phyloP scores from a whole-genome alignment of 768 basidiomycete species.

The Hysterangium stoloniferum region DNA sequence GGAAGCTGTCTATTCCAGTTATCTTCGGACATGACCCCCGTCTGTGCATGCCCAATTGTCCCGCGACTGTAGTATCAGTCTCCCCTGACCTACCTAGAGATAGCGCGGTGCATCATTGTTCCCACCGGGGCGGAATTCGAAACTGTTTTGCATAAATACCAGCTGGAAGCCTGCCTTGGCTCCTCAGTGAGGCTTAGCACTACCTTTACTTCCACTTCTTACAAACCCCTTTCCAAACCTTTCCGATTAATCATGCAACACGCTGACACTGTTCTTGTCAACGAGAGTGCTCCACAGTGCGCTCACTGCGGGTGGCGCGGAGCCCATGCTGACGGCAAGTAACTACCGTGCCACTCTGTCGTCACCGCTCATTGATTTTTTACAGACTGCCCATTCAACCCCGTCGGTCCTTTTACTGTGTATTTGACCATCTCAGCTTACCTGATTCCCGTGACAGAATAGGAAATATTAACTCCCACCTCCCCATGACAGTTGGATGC shows the following conservation, averaged over 20 bases:
- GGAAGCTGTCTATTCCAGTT: background rate
- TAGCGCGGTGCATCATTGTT: background rate
- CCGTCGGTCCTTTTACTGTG: background rate
- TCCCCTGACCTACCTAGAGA: background rate
- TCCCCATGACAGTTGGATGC: background rate
- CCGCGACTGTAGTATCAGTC: background rate
- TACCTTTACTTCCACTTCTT: background rate
- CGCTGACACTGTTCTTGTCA: slow-evolving; percentile 17
- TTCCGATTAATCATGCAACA: background rate
- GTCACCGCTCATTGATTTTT: background rate
- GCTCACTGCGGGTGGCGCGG: slow-evolving; percentile 74
- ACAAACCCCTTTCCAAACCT: background rate
- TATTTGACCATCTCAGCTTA: no score
- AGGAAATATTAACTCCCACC: background rate
- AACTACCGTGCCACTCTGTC: background rate
- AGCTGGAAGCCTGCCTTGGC: background rate
- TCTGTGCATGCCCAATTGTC: background rate
- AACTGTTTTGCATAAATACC: slow-evolving; percentile 1
- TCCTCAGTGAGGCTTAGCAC: no score
- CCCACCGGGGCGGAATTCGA: background rate
- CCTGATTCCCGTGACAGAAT: no score
- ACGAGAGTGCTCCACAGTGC: slow-evolving; percentile 64
- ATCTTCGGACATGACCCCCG: background rate
- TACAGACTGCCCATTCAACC: slow-evolving; percentile 5
- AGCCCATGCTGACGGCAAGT: slow-evolving; percentile 27